Base-by-base conservation (phyloP, 1,284 basidiomycete species). In the Lignosus rhinocerotis region DNA sequence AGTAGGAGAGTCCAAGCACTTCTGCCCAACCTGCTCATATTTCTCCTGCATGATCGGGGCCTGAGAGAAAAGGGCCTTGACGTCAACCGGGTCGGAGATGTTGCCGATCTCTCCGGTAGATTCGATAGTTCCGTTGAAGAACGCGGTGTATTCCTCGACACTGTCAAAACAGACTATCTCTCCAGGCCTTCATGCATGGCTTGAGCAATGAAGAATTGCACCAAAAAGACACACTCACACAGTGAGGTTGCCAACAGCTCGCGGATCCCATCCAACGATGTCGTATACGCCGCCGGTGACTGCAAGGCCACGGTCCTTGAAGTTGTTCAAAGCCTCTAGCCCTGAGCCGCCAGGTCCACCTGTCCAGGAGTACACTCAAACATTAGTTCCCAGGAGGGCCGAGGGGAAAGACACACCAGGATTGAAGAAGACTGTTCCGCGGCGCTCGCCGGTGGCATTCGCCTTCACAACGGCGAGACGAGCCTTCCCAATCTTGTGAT, bases 181-280 rank as follows among this genome's bases (percentile, higher is more conserved):
- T 19, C 58, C 58, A 2, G 58, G 58, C 8, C 58, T 59, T 6
- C 19, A 30, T 14, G 21, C 7, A 16, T 34, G 16, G 16, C 6
- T 33, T 17, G 6, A 34, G 19, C 31, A 10, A 21, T 34, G 12
- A 11, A 30, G 10, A 12, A 6, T 14, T 31, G n/a, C n/a, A 33
- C 33, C 1, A 32, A 32, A 10, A n/a, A 33, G 25, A 25, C 25
- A 25, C 25, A 56, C 54, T 19, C 16, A 56, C 58, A 45, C 39
- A 2, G 53, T 52, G 34, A 51, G 48, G 9, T 25, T 25, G 25
- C 58, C 58, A 14, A 56, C 58, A 3, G 55, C 58, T 32, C 53
- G 59, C 50, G 55, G 50, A 30, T 53, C 60, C 53, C 56, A 58
- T 30, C 55, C 46, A n/a, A 49, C 55, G 51, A 54, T 53, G 46